Conservation (phyloP, 768 basidiomycete species). For the Cystobasidium onofrii region DNA sequence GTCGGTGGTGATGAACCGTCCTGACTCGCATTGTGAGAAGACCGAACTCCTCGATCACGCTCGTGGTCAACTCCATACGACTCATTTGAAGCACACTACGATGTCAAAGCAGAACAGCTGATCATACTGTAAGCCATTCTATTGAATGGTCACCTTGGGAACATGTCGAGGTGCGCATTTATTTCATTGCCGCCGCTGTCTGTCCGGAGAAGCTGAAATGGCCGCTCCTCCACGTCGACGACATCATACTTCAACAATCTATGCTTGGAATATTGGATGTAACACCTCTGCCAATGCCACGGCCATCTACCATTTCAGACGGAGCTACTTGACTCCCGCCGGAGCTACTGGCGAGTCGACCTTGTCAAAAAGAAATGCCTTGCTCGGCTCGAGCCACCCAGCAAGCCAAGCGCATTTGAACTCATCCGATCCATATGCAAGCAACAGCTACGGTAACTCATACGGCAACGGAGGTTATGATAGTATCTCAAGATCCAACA, state of each 20-base stretch:
- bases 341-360: constrained; percentile 26
- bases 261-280: not conserved
- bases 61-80: not conserved
- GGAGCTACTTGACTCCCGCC: constrained; percentile 30
- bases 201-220: not conserved
- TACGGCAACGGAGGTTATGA: constrained; percentile 15
- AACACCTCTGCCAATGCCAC: no score
- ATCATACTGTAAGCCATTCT: not conserved
- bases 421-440: not conserved
- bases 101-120: not conserved
- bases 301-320: not conserved
- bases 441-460: constrained; percentile 7
- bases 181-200: not conserved
- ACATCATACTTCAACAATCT: not conserved
- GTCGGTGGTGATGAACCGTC: no score
- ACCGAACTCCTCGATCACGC: no score
- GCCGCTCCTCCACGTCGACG: not conserved
- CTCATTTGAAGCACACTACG: not conserved
- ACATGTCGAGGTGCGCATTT: constrained; percentile 6
- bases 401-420: constrained; percentile 1
- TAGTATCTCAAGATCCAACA: constrained; percentile 6
- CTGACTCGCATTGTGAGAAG: no score
- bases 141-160: not conserved
- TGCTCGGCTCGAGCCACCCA: constrained; percentile 5
- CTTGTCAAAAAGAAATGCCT: constrained; percentile 29